Evolutionary conservation across 2,329 filamentous ascomycete species (phyloP), one percentile per base, ranked within the genome.

Genomic region (Aureobasidium sp.): DNA sequence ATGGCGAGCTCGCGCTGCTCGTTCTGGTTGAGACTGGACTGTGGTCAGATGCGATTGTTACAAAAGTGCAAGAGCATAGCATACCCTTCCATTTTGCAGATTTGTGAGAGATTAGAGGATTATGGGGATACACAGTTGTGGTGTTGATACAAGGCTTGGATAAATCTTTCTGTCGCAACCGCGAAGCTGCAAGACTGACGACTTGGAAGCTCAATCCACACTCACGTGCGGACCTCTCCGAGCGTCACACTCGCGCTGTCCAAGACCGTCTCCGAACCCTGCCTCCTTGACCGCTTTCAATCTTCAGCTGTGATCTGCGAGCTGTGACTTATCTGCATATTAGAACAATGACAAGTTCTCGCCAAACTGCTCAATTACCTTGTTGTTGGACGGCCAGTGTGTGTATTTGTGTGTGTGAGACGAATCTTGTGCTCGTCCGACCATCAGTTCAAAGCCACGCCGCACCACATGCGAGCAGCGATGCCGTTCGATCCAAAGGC

Each of bases 1-100:
- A 85, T 79, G 78, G 96, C 88, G 74, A 99, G 89, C 82, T 94
- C 90, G 79, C 90, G 89, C 81, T 95, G 90, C 82, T 97, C 93
- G 70, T 85, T 76, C 70, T 82, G 74, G 68, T 84, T 90, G 74
- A 96, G 88, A 69, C 86, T 88, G 70, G 25, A 14, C 13, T 6
- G 36, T 21, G 48, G 45, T 59, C 36, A 59, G 57, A 48, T 11
- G 29, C 27, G 6, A n/a, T 25, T 39, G 1, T 5, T 11, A 5
- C 0, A 6, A 29, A 27, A 14, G 34, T 29, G 27, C 32, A 41
- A 4, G 14, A 5, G 29, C 21, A 4, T n/a, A 13, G 14, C 59
- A 21, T 70, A 76, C 74, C 71, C 69, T 44, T 76, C 74, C 74
- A 76, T 75, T 59, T 14, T 61, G 30, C n/a, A 3, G 42, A 21